Evolutionary conservation across 306 rosid genomes (phyloP), one percentile per base, ranked within the genome.

Genomic region (Canavalia gladiata): DNA sequence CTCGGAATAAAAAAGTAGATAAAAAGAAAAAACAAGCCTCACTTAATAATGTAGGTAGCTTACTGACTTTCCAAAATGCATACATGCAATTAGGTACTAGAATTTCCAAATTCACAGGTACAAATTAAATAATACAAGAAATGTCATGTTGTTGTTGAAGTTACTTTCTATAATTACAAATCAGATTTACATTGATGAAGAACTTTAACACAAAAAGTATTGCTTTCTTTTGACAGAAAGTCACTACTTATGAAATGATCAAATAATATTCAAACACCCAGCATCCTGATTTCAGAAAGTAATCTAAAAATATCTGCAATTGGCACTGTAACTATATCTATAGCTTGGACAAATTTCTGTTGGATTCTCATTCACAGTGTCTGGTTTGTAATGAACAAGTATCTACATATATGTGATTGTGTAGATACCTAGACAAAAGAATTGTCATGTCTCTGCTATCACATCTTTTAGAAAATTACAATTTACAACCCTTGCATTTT

Each of bases 181-280:
- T 50, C 72, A 83, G 55, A 46, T 46, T 45, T 66, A 77, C 59
- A 51, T 45, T 64, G 56, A 71, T 39, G 63, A 83, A 64, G 6
- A 41, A 42, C 13, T 51, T 70, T n/a, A 71, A 50, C 47, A 50
- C 60, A 66, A 42, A 39, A n/a, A 69, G 31, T 52, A 70, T 12
- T 5, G 46, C 72, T 74, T 63, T 63, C 69, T 66, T 66, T 41
- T n/a, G 50, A 37, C 13, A 65, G 13, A 41, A 41, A 66, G 13
- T 66, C n/a, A 25, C 34, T 51, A 59, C 68, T 67, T 8, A 1
- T 46, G 25, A 35, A 46, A 67, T 11, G 73, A 39, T 77, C 66
- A 54, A 77, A 77, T 29, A 29, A 77, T 66, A 35, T 51, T 76
- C 65, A 37, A 77, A 7, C 11, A 64, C 55, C 64, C 5, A 37